phyloP scores from a whole-genome alignment of 140 eudicot genomes.

The Artemisia princeps region DNA sequence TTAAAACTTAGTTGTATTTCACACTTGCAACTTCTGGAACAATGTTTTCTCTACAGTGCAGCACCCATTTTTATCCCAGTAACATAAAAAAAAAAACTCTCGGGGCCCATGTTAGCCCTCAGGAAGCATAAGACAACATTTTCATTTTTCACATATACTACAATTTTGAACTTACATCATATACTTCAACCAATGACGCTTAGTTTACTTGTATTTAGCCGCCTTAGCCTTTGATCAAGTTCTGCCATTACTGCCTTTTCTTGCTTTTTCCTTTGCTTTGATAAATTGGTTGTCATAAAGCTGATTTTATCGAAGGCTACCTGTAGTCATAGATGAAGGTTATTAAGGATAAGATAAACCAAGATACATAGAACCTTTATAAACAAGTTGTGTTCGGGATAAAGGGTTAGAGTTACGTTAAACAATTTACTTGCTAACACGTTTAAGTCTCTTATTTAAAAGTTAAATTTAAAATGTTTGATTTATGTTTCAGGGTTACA shows the following conservation, averaged over 20 bases:
- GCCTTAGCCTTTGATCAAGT: slow-evolving; percentile 76
- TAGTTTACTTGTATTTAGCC: slow-evolving; percentile 52
- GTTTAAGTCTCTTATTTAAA: too few relatives aligned
- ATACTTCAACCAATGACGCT: slow-evolving; percentile 21
- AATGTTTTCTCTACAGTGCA: slow-evolving; percentile 23
- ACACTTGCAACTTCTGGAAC: slow-evolving; percentile 23
- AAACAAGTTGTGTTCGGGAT: background rate
- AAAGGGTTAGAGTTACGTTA: too few relatives aligned
- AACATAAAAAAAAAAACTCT: slow-evolving; percentile 30
- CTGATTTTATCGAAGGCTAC: slow-evolving; percentile 79
- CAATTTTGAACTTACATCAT: slow-evolving; percentile 10
- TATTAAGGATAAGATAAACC: background rate
- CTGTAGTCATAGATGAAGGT: slow-evolving; percentile 29
- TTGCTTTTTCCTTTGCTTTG: slow-evolving; percentile 95
- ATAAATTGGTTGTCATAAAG: slow-evolving; percentile 65
- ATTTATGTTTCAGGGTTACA: too few relatives aligned
- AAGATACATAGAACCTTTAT: background rate
- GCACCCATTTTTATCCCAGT: slow-evolving; percentile 31
- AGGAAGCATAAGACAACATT: slow-evolving; percentile 25
- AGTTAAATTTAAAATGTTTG: too few relatives aligned
- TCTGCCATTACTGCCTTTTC: slow-evolving; percentile 97
- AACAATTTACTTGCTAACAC: too few relatives aligned
- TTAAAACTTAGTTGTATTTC: slow-evolving; percentile 28
- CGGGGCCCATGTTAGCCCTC: slow-evolving; percentile 31
- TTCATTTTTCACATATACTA: slow-evolving; percentile 19